Evolutionary conservation across 495 filamentous ascomycete species (phyloP).

Genomic region (Trichocladium antarcticum): DNA sequence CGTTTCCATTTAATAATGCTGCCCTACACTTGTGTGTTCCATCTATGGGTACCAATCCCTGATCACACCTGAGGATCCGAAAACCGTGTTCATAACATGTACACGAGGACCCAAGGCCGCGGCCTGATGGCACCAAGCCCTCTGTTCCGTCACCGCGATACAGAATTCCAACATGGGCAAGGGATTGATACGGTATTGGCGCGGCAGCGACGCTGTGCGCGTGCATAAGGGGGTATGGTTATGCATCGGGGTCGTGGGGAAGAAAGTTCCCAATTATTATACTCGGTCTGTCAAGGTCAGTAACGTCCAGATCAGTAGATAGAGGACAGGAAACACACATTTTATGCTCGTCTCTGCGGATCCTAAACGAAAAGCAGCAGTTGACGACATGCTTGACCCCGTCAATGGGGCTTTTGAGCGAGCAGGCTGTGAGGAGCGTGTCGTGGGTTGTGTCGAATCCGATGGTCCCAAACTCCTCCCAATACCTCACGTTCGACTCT

Average conservation of each 20-base stretch:
- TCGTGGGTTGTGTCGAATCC: slow-evolving; percentile 95
- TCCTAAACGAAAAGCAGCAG: slow-evolving; percentile 97
- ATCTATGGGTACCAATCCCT: background rate
- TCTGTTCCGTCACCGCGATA: background rate
- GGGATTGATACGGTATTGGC: too few species aligned
- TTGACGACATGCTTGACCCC: slow-evolving; percentile 61
- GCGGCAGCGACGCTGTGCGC: background rate
- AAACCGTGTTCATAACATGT: background rate
- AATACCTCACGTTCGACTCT: slow-evolving; percentile 89
- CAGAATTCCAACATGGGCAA: background rate
- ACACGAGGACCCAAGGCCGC: background rate
- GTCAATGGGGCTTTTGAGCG: slow-evolving; percentile 74
- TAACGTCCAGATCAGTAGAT: background rate
- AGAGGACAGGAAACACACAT: slow-evolving; percentile 54
- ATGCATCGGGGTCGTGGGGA: slow-evolving; percentile 46
- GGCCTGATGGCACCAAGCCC: background rate
- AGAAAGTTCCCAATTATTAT: slow-evolving; percentile 96
- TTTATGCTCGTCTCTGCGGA: slow-evolving; percentile 85
- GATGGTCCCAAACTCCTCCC: slow-evolving; percentile 98
- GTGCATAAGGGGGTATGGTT: slow-evolving; percentile 12
- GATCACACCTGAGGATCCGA: background rate
- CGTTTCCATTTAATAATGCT: background rate
- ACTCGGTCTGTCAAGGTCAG: slow-evolving; percentile 52
- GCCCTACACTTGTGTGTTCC: background rate
- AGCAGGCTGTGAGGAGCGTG: slow-evolving; percentile 89